Conservation (phyloP, 352 stramenopile species). For the Globisporangium cederbergense region DNA sequence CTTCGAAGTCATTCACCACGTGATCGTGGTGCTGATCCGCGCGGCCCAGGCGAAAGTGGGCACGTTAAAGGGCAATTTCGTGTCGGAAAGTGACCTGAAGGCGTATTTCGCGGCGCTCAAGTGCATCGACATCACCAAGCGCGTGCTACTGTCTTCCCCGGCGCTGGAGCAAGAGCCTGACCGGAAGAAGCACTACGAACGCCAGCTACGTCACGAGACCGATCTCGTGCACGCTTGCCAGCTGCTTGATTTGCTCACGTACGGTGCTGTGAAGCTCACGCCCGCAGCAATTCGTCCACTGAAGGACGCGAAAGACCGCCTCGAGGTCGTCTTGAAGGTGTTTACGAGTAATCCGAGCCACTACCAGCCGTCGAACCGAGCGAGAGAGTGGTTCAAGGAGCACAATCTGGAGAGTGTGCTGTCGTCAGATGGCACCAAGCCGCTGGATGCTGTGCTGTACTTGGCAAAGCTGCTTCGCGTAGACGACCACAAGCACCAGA, state of each 20-base stretch:
- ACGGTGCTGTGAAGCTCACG: constrained; percentile 44
- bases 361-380: constrained; percentile 45
- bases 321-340: constrained; percentile 49
- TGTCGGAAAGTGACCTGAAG: constrained; percentile 25
- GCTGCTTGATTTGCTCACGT: constrained; percentile 55
- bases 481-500: constrained; percentile 32
- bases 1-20: constrained; percentile 34
- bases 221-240: constrained; percentile 41
- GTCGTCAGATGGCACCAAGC: constrained; percentile 2
- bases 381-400: constrained; percentile 37
- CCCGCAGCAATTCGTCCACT: constrained; percentile 26
- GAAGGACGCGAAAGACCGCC: constrained; percentile 19
- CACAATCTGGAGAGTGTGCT: constrained; percentile 19
- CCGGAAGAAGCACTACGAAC: constrained; percentile 26
- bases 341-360: constrained; percentile 63
- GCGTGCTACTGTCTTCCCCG: constrained; percentile 36
- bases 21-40: constrained; percentile 37
- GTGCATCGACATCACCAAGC: constrained; percentile 31
- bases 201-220: constrained; percentile 26
- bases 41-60: constrained; percentile 32
- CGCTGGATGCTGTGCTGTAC: constrained; percentile 46
- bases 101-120: constrained; percentile 26
- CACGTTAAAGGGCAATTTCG: constrained; percentile 29
- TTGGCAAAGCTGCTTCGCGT: constrained; percentile 50
- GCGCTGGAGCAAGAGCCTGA: constrained; percentile 25